These are phyloP conservation scores for Vanrija humicola DNA, from an alignment of 1,284 basidiomycete species.

Conservation along the genomic window DNA sequence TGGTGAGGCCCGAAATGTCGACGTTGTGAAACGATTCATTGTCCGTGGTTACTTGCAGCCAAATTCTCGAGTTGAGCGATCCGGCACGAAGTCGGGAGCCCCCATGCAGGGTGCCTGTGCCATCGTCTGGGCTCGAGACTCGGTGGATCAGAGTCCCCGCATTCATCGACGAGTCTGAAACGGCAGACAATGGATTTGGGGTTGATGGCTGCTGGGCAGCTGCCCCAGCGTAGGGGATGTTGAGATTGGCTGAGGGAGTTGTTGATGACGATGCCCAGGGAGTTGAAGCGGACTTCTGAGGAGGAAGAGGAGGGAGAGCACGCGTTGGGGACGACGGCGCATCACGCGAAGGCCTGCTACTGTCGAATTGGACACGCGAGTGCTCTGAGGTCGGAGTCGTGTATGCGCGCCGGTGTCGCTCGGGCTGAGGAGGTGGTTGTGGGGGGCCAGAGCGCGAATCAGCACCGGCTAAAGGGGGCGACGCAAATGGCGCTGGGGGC, in stretches of 20 bases:
- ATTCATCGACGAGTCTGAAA: slow-evolving; percentile 2
- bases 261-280: slow-evolving; percentile 7
- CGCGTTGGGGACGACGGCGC: slow-evolving; percentile 28
- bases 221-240: background rate
- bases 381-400: slow-evolving; percentile 27
- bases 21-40: slow-evolving; percentile 74
- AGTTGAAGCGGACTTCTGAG: slow-evolving; percentile 10
- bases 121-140: slow-evolving; percentile 34
- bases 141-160: slow-evolving; percentile 4
- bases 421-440: slow-evolving; percentile 43
- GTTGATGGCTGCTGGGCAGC: background rate
- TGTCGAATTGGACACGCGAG: background rate
- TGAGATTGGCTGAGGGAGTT: background rate
- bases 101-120: slow-evolving; percentile 17
- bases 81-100: background rate
- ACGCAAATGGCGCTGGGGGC: slow-evolving; percentile 13
- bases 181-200: background rate
- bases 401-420: slow-evolving; percentile 38
- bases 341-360: background rate
- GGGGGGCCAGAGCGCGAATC: slow-evolving; percentile 14
- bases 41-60: slow-evolving; percentile 65
- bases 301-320: slow-evolving; percentile 34
- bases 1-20: slow-evolving; percentile 67
- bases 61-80: slow-evolving; percentile 7
- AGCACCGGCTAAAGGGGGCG: too few species aligned